Evolutionary conservation across 1,139 yeast species (phyloP), one percentile per base, ranked within the genome.

Genomic region (Geotrichum reessii): DNA sequence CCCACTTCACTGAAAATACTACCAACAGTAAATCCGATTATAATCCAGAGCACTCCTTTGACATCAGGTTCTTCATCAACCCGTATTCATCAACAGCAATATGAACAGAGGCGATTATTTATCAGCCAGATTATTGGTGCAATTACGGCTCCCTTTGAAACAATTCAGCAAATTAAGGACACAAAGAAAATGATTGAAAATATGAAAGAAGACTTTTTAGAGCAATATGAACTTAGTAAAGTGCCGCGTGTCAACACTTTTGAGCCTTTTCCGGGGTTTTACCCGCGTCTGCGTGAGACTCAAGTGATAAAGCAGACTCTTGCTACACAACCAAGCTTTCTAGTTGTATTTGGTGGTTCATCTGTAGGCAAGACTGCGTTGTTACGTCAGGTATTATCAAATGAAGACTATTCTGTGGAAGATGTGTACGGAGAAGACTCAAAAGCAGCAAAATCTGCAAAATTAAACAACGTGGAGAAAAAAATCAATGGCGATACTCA

Each of bases 101-200:
- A 12, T 22, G 28, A 11, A 12, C 59, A 57, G 31, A 28, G 24
- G 17, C 51, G 61, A 8, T 28, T 24, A 19, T 14, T 58, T 17
- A 42, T 58, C 8, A 49, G 53, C 12, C 53, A 56, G 25, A 21
- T 61, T 3, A 3, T 58, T 17, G 61, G 56, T 27, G 58, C 61
- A 1, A 37, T 62, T 1, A 74, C 75, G 1, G 78, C 88, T 0
- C 91, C 95, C 14, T 87, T 88, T 61, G 95, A 87, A 69, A 81
- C 88, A 0, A 86, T 87, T 31, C 60, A 58, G 40, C 64, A 62
- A 28, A 28, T 62, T n/a, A 59, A 62, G 22, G 63, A 62, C 25
- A 61, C 64, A 12, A 59, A 61, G 46, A 33, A 51, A 47, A 51
- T 63, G 47, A 47, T 63, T 14, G 65, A 63, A 42, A 58, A 63